Evolutionary conservation across 371 early-diverging fungal genomes (phyloP).

Genomic region (Mortierella sp.): DNA sequence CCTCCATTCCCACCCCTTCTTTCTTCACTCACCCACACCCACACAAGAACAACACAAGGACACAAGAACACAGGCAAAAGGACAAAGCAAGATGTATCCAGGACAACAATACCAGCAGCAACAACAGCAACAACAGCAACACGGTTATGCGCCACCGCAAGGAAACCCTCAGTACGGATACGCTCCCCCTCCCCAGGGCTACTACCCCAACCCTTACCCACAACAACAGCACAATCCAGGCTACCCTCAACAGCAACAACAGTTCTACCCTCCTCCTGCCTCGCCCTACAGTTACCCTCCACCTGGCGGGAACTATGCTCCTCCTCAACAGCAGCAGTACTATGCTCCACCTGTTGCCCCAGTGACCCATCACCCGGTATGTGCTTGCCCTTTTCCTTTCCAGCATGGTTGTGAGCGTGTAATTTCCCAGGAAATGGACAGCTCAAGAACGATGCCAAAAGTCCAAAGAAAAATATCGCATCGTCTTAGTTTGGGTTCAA

Average conservation of each 20-base stretch:
- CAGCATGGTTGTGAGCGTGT: slow-evolving; percentile 11
- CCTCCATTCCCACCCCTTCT: neutral
- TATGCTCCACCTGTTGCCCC: slow-evolving; percentile 8
- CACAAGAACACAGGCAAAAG: neutral
- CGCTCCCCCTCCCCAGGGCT: slow-evolving; percentile 27
- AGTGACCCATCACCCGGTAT: slow-evolving; percentile 7
- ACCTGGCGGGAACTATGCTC: slow-evolving; percentile 15
- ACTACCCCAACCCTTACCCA: slow-evolving; percentile 13
- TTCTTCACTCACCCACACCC: neutral
- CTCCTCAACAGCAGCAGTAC: slow-evolving; percentile 26
- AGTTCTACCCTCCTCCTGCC: slow-evolving; percentile 12
- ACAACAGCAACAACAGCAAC: slow-evolving; percentile 18
- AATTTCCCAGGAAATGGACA: too few relatives aligned
- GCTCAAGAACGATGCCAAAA: neutral
- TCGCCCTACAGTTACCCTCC: slow-evolving; percentile 19
- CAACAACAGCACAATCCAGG: slow-evolving; percentile 6
- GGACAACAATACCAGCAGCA: slow-evolving; percentile 39
- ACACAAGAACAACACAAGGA: neutral
- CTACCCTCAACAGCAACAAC: slow-evolving; percentile 4
- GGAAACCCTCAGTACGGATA: slow-evolving; percentile 22
- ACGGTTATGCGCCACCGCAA: neutral
- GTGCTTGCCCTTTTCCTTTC: slow-evolving; percentile 20
- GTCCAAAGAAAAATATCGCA: neutral
- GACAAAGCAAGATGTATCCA: slow-evolving; percentile 32
- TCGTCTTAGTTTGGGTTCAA: neutral